Conservation (phyloP, 2,329 filamentous ascomycete genomes). For the Mycogone perniciosa region DNA sequence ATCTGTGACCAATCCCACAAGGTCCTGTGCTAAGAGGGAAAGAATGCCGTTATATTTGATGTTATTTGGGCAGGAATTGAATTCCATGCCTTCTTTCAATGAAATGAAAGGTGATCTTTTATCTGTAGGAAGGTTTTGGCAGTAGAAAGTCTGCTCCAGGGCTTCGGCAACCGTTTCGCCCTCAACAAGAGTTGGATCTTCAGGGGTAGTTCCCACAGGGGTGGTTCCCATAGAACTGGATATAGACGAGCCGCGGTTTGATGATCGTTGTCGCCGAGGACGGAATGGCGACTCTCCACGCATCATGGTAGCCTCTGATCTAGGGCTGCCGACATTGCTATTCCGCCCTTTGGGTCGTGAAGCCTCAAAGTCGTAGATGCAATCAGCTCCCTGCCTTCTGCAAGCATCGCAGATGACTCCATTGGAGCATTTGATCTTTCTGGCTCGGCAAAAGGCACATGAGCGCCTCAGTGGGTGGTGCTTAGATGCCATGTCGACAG, state of each 20-base stretch:
- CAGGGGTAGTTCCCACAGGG: conserved; percentile 17
- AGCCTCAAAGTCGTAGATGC: conserved; percentile 33
- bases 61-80: conserved; percentile 17
- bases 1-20: conserved; percentile 25
- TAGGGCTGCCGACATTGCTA: conserved; percentile 22
- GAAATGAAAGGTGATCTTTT: conserved; percentile 13
- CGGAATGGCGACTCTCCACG: conserved; percentile 15
- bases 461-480: conserved; percentile 27
- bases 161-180: conserved; percentile 23
- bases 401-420: conserved; percentile 33
- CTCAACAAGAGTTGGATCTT: conserved; percentile 17
- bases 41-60: conserved; percentile 23
- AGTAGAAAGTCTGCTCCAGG: conserved; percentile 25
- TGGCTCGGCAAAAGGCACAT: conserved; percentile 32
- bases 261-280: conserved; percentile 20
- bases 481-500: conserved; percentile 22
- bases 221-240: conserved; percentile 10
- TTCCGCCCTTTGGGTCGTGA: conserved; percentile 24
- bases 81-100: conserved; percentile 17
- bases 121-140: conserved; percentile 20
- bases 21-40: conserved; percentile 24
- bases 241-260: conserved; percentile 20
- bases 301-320: conserved; percentile 12
- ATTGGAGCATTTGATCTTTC: conserved; percentile 34
- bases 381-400: conserved; percentile 30